Evolutionary conservation across 169 alveolate species (phyloP).

Genomic region (Cryptosporidium tyzzeri): DNA sequence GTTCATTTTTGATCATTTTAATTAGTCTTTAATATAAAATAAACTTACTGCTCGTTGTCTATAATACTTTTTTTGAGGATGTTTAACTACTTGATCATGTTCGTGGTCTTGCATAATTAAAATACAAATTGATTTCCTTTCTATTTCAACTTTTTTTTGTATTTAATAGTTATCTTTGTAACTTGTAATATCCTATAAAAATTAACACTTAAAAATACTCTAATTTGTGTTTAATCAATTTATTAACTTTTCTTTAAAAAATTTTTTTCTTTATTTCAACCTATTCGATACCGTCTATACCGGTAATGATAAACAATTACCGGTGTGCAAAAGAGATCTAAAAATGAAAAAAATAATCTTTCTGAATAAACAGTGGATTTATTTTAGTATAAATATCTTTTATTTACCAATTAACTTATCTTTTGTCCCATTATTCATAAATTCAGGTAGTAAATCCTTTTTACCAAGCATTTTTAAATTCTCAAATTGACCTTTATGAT

Average conservation of each 20-base stretch:
- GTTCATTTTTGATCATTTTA: not conserved
- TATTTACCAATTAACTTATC: not conserved
- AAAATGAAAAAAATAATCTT: not conserved
- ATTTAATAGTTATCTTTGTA: too few species aligned
- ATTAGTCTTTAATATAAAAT: not conserved
- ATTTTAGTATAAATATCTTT: too few species aligned
- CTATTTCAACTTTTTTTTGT: not conserved
- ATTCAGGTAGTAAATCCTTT: not conserved
- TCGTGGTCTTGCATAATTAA: not conserved
- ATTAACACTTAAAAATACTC: not conserved
- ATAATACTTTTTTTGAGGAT: conserved; percentile 78
- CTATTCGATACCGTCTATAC: not conserved
- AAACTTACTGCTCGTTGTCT: conserved; percentile 82
- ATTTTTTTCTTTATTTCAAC: not conserved
- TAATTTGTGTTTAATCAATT: not conserved
- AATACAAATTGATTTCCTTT: not conserved
- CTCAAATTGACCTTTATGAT: not conserved
- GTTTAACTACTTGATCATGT: conserved; percentile 3
- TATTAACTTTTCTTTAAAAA: not conserved
- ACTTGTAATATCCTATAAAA: not conserved
- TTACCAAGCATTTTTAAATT: not conserved
- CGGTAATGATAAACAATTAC: not conserved
- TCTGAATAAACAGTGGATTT: not conserved
- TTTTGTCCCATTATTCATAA: too few species aligned
- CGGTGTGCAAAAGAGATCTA: conserved; percentile 24